Evolutionary conservation across 495 filamentous ascomycete genomes (phyloP).

Genomic region (Parmelia sp.): DNA sequence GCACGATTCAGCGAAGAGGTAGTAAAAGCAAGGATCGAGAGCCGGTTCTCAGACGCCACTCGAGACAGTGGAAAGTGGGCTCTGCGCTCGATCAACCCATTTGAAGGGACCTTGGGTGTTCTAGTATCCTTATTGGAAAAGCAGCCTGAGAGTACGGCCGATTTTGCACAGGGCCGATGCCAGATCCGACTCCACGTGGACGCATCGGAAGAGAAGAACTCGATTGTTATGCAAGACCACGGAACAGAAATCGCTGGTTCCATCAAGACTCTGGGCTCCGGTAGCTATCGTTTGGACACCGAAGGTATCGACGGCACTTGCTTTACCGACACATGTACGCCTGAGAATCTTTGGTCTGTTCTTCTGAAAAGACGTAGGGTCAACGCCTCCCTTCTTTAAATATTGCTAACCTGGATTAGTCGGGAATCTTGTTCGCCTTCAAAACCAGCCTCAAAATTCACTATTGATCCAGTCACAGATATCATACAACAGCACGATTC

Average conservation of each 20-base stretch:
- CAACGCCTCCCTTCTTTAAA: neutral
- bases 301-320: constrained; percentile 53
- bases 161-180: neutral
- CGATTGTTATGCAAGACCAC: neutral
- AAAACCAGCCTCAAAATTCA: constrained; percentile 63
- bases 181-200: constrained; percentile 12
- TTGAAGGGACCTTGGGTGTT: constrained; percentile 56
- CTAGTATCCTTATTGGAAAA: constrained; percentile 75
- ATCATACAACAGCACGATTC: constrained; percentile 63
- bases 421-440: constrained; percentile 57
- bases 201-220: neutral
- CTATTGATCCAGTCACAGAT: constrained; percentile 57
- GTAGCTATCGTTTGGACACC: constrained; percentile 52
- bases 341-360: constrained; percentile 60
- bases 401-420: constrained; percentile 35
- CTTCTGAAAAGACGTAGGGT: constrained; percentile 61
- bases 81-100: constrained; percentile 56
- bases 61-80: constrained; percentile 76
- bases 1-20: constrained; percentile 77
- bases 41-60: constrained; percentile 69
- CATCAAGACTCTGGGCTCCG: constrained; percentile 11
- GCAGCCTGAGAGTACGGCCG: constrained; percentile 33
- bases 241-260: constrained; percentile 7
- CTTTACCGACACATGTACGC: constrained; percentile 60
- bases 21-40: constrained; percentile 77